Evolutionary conservation across 331 rosid genomes (phyloP), one percentile per base, ranked within the genome.

Genomic region (Ulmus americana): DNA sequence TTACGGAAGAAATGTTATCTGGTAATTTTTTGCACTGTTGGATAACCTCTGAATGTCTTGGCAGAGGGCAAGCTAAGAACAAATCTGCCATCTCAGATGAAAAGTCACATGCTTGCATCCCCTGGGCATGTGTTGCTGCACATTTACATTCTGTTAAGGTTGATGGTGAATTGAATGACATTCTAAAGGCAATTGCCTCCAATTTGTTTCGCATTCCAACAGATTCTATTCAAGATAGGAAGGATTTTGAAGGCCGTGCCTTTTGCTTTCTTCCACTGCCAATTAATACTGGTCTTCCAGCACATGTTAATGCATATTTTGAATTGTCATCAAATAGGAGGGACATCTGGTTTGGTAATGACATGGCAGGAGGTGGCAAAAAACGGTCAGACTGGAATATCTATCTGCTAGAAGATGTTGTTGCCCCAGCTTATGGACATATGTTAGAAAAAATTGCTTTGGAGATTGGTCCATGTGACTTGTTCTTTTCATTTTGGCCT

Each of bases 81-180:
- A 72, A 81, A 51, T 75, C 84, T 54, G 70, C 72, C 54, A 66
- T 75, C 13, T 57, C 77, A 64, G 79, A 59, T 65, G 76, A 74
- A 59, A 85, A 77, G 59, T 72, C 77, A 20, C 73, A 77, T 77
- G 81, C 84, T 69, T 92, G 77, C 78, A 74, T 89, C 73, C 98
- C 98, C 14, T 89, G 97, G 96, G 98, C 98, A 65, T 85, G 95
- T 60, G 97, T 92, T 75, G 98, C 98, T 77, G 94, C 88, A 62
- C 69, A 74, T 79, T 76, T 92, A 74, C 85, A 83, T 61, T 85
- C 95, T 76, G 73, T 81, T 61, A 80, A 79, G 78, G 78, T 79
- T 72, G 85, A 72, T 54, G 56, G 67, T 59, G 75, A 78, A 55
- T 64, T 61, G 56, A 65, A 61, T 64, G 75, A 63, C 70, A 56